A percentile compares a stretch with the other conserved stretches of the same genome.
Conservation (phyloP, 2,329 filamentous ascomycete genomes). For the Clarireedia monteithiana region DNA sequence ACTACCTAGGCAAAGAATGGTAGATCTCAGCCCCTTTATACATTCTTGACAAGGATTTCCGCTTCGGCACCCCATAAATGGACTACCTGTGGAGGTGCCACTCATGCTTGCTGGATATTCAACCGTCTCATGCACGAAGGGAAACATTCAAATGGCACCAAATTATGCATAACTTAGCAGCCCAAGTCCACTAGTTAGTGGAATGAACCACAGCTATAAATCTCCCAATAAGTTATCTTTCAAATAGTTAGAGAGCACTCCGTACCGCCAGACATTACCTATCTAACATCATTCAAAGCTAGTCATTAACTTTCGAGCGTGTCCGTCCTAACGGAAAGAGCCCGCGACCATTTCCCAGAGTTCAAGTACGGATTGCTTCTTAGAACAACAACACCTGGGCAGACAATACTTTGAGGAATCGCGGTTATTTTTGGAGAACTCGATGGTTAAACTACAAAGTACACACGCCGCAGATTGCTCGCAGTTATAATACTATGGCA, state of each 20-base stretch:
- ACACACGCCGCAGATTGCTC: slow-evolving; percentile 4
- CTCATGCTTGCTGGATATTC: not conserved
- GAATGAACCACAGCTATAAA: not conserved
- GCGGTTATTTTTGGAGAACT: slow-evolving; percentile 3
- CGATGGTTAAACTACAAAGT: slow-evolving; percentile 4
- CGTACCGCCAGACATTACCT: not conserved
- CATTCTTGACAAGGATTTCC: not conserved
- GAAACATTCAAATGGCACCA: not conserved
- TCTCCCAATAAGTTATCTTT: too few relatives aligned
- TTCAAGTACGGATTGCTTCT: slow-evolving; percentile 4
- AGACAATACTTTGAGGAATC: not conserved
- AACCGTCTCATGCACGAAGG: not conserved
- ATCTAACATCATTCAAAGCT: not conserved
- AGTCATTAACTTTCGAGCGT: too few relatives aligned
- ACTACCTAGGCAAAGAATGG: too few relatives aligned
- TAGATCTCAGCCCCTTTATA: not conserved
- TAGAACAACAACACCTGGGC: slow-evolving; percentile 1
- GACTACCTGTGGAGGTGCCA: too few relatives aligned
- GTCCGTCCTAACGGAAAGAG: not conserved
- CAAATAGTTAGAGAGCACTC: too few relatives aligned
- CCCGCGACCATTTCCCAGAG: not conserved
- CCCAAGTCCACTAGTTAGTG: slow-evolving; percentile 2
- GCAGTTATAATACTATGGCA: slow-evolving; percentile 22
- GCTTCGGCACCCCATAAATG: too few relatives aligned
- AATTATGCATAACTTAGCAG: slow-evolving; percentile 8